Conservation (phyloP, 768 basidiomycete species). For the Clavulina sp. region DNA sequence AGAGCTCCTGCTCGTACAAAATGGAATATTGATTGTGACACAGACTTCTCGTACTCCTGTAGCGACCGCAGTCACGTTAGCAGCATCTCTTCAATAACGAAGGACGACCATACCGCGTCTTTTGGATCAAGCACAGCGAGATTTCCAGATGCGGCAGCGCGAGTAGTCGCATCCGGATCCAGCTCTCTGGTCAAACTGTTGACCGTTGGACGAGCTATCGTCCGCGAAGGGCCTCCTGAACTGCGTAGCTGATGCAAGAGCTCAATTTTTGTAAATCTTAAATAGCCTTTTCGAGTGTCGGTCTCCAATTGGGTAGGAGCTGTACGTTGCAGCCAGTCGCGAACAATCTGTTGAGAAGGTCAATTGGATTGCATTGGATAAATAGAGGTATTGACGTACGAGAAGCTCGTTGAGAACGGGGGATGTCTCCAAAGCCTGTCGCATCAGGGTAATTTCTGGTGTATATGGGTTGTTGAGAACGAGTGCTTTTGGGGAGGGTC, state of each 20-base stretch:
- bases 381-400: conserved; percentile 18
- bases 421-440: conserved; percentile 50
- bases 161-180: conserved; percentile 65
- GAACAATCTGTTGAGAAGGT: conserved; percentile 23
- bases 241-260: conserved; percentile 43
- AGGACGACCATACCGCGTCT: conserved; percentile 42
- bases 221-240: conserved; percentile 24
- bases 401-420: conserved; percentile 57
- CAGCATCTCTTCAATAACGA: background rate
- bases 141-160: conserved; percentile 23
- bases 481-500: conserved; percentile 35
- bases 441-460: conserved; percentile 56
- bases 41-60: conserved; percentile 64
- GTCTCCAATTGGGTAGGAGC: conserved; percentile 42
- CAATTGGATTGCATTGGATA: background rate
- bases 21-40: conserved; percentile 62
- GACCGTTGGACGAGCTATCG: conserved; percentile 15
- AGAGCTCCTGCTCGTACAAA: conserved; percentile 72
- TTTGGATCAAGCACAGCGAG: conserved; percentile 43
- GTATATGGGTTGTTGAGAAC: conserved; percentile 65
- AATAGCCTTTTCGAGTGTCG: conserved; percentile 67
- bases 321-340: conserved; percentile 78
- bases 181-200: conserved; percentile 44
- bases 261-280: conserved; percentile 44
- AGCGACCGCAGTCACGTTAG: background rate